phyloP scores from a whole-genome alignment of 2,329 filamentous ascomycete species.

The Aspergillus eucalypticola region DNA sequence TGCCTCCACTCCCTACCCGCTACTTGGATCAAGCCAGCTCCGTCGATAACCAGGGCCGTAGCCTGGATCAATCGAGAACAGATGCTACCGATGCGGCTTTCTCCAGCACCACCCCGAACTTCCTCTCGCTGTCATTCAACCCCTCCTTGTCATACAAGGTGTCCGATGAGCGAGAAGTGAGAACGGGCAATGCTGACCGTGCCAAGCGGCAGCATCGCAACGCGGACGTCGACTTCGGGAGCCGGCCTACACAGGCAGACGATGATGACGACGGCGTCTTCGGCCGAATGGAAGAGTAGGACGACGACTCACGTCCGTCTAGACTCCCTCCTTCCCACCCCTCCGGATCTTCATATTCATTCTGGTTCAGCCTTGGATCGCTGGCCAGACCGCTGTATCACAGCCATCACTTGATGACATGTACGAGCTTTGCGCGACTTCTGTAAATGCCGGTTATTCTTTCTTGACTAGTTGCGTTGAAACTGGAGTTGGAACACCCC shows the following conservation, averaged over 20 bases:
- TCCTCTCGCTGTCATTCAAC: slow-evolving; percentile 46
- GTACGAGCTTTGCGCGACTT: slow-evolving; percentile 42
- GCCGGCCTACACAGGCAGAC: slow-evolving; percentile 62
- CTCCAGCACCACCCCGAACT: slow-evolving; percentile 41
- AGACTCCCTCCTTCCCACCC: neutral
- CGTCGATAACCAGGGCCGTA: slow-evolving; percentile 62
- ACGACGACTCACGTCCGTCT: slow-evolving; percentile 13
- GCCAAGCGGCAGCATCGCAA: slow-evolving; percentile 37
- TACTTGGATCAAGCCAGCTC: slow-evolving; percentile 65
- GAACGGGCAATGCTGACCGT: slow-evolving; percentile 64
- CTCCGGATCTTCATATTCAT: neutral
- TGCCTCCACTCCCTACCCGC: slow-evolving; percentile 80
- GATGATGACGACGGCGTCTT: slow-evolving; percentile 96
- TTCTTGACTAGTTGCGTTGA: slow-evolving; percentile 28
- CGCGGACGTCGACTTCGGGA: slow-evolving; percentile 38
- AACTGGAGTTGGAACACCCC: slow-evolving; percentile 24
- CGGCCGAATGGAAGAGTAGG: slow-evolving; percentile 88
- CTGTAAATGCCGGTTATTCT: slow-evolving; percentile 26
- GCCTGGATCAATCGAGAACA: slow-evolving; percentile 49
- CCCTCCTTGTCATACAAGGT: slow-evolving; percentile 50
- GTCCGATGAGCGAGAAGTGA: slow-evolving; percentile 61
- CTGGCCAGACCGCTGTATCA: slow-evolving; percentile 15
- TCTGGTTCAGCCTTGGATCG: slow-evolving; percentile 3
- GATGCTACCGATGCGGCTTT: slow-evolving; percentile 32
- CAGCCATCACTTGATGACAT: slow-evolving; percentile 34